Evolutionary conservation across 768 basidiomycete species (phyloP).

Genomic region (Imleria badia): DNA sequence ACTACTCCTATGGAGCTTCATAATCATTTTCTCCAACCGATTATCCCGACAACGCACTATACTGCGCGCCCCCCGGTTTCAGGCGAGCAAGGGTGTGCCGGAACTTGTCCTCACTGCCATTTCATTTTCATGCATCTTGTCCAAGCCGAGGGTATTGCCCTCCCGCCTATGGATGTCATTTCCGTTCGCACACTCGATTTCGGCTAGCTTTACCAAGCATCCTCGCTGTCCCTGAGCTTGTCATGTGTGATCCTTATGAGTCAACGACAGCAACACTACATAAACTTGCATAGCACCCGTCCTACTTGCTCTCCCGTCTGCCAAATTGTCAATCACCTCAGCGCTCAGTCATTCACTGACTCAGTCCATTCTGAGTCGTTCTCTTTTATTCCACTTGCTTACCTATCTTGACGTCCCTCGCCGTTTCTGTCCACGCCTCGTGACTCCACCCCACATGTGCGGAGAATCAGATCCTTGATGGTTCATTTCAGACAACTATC

Average conservation of each 20-base stretch:
- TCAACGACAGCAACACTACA: constrained; percentile 11
- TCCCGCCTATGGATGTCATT: constrained; percentile 12
- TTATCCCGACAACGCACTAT: constrained; percentile 1
- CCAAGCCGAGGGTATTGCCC: constrained; percentile 1
- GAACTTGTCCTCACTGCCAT: not conserved
- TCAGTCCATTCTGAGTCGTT: constrained; percentile 1
- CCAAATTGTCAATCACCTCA: not conserved
- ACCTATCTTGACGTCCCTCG: constrained; percentile 16
- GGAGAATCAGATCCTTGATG: constrained; percentile 27
- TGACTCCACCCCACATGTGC: constrained; percentile 29
- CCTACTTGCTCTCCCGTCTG: constrained; percentile 8
- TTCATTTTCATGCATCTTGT: not conserved
- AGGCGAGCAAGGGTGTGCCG: constrained; percentile 1
- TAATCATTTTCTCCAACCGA: not conserved
- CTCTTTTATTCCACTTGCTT: constrained; percentile 10
- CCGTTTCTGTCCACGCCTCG: constrained; percentile 8
- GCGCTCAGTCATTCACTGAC: not conserved
- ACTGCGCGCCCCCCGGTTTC: not conserved
- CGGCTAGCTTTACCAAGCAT: constrained; percentile 7
- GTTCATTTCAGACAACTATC: constrained; percentile 21
- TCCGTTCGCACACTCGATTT: constrained; percentile 11
- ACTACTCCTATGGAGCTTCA: not conserved
- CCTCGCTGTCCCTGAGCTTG: not conserved
- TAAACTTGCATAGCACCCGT: not conserved
- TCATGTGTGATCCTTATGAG: not conserved